A percentile compares a stretch with the other conserved stretches of the same genome.
phyloP scores from a whole-genome alignment of 345 rosid genomes.

The Eucalyptus paniculata region DNA sequence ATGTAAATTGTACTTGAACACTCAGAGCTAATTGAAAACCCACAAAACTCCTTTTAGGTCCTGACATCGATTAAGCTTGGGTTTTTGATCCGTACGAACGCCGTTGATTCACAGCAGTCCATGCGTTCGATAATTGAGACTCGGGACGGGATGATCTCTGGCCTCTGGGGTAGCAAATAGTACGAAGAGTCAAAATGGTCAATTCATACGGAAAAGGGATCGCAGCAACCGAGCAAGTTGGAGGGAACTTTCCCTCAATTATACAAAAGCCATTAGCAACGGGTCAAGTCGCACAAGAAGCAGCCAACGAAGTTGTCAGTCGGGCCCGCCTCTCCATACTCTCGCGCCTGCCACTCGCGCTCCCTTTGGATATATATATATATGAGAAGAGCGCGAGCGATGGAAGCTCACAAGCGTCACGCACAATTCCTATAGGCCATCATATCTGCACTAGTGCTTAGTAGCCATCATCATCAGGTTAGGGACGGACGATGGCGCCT shows the following conservation, averaged over 20 bases:
- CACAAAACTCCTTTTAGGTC: neutral
- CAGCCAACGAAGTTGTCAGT: neutral
- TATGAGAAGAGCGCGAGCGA: neutral
- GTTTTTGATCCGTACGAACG: too few species aligned
- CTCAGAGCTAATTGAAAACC: neutral
- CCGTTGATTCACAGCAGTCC: too few species aligned
- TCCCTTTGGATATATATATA: neutral
- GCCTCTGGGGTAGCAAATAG: too few species aligned
- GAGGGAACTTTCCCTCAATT: neutral
- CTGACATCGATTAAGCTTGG: too few species aligned
- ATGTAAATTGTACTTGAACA: neutral
- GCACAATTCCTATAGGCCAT: neutral
- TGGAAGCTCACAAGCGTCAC: neutral
- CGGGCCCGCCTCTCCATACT: neutral
- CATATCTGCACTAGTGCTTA: neutral
- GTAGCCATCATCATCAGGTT: neutral
- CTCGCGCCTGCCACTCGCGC: neutral
- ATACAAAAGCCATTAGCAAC: neutral
- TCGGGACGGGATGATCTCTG: too few species aligned
- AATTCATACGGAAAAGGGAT: rapidly evolving
- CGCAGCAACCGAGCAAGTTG: neutral
- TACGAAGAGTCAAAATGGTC: neutral
- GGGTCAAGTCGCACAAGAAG: neutral
- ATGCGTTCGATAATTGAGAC: too few species aligned
- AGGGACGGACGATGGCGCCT: neutral